Evolutionary conservation across 257 asterid genomes (phyloP), one percentile per base, ranked within the genome.

Genomic region (Fraxinus anomala): DNA sequence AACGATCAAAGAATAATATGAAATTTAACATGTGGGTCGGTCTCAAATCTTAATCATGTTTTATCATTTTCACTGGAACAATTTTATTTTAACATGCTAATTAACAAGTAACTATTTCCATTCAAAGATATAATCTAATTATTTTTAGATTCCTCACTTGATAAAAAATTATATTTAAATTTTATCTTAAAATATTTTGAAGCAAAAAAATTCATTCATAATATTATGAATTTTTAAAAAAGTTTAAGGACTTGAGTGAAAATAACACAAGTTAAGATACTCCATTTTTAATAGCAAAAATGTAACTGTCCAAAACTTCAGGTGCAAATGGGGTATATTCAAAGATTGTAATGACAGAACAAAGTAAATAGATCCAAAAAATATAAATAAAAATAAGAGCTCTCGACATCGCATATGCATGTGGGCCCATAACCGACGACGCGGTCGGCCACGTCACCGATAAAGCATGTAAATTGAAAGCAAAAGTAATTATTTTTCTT

Each of bases 261-360:
- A 68, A 26, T 28, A 28, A 28, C 3, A 6, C n/a, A 26, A 12
- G 34, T 68, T 68, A 14, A 4, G 21, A 12, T 30, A 17, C 36
- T 26, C 31, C 6, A 44, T 72, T 72, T 19, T 54, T 1, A 77
- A 70, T 21, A 44, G 71, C 21, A 77, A 70, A 72, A 72, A 59
- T 23, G 77, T 65, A 31, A 79, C 19, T 21, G 44, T 37, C n/a
- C 19, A 16, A 78, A 72, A 77, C 0, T 10, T 37, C 4, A 9
- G 47, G 79, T 66, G 63, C 66, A 28, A 4, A 28, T 28, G 68
- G 2, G 2, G 39, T 21, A 54, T 19, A 56, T 56, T 51, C 24
- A 16, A 36, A 56, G 33, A 49, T 6, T 36, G 17, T 11, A 28
- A 33, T 56, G 72, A 42, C 51, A 70, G 49, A 39, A 10, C 36